Base-by-base conservation (phyloP, 2,329 filamentous ascomycete genomes). In the Dactylellina cionopaga region DNA sequence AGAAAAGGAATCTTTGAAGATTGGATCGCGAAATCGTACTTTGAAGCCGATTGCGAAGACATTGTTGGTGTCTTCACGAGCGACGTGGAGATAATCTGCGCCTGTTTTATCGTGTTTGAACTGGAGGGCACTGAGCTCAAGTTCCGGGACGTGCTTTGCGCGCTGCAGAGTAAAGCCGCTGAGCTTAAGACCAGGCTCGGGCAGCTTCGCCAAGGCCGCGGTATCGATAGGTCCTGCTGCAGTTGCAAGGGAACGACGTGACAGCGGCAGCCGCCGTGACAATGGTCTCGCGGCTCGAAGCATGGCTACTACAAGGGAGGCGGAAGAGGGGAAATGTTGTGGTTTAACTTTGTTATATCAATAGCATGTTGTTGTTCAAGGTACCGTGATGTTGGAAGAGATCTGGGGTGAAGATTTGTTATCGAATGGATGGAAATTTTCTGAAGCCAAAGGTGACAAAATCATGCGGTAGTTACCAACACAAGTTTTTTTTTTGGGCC, bases 11-110 rank as follows among this genome's bases (percentile, higher is more conserved):
- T 19, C 2, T 9, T 11, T 5, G n/a, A 43, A 17, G 54, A 59
- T 31, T 10, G 11, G 19, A 37, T 31, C 25, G n/a, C 2, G 22
- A 43, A 10, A 33, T n/a, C 63, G 11, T 44, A 74, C 69, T 62
- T 97, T 97, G 88, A 99, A 99, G 56, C 93, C 95, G 78, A 99
- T 96, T 35, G 93, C 96, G 82, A 99, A 99, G 79, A 98, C 95
- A 91, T 99, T 99, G 83, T 99, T 99, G 83, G 90, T 90, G 79
- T 99, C 95, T 66, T 98, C 92, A 77, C 94, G 86, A 13, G 93
- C 94, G 77, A 99, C 90, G 82, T 99, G 95, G 47, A 99, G 85
- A 79, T 98, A 97, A 76, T 99, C 92, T 75, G 95, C 95, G 71
- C 93, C 92, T 0, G 95, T 99, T 83, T 93, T 93, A 82, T 98